Conservation (phyloP, 345 rosid species). For the Camelina hispida region DNA sequence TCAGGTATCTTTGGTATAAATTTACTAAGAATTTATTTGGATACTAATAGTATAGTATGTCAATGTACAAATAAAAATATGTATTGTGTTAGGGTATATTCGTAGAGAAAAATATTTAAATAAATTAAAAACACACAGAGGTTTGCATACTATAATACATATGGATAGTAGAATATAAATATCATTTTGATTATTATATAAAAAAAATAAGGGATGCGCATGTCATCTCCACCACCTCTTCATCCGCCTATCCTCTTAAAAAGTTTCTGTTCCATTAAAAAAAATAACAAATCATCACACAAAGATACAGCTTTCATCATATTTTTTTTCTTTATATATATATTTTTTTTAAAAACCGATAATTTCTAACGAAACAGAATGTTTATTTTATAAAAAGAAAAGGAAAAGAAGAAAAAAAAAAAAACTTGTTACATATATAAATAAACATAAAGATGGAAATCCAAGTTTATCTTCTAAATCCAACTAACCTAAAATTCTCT, state of each 20-base stretch:
- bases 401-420: not conserved
- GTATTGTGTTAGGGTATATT: not conserved
- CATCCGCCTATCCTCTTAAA: slow-evolving; percentile 43
- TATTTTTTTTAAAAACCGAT: not conserved
- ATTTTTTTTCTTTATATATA: not conserved
- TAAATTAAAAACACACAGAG: not conserved
- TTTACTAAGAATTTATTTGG: slow-evolving; percentile 29
- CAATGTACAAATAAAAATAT: not conserved
- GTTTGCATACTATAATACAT: slow-evolving; percentile 30
- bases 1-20: slow-evolving; percentile 9
- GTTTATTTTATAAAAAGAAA: not conserved
- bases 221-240: slow-evolving; percentile 53
- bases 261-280: slow-evolving; percentile 37
- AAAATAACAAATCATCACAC: slow-evolving; percentile 24
- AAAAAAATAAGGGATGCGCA: slow-evolving; percentile 17
- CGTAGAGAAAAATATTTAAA: slow-evolving; percentile 1
- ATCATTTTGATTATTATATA: not conserved
- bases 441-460: not conserved
- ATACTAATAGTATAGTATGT: not conserved
- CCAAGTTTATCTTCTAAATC: slow-evolving; percentile 42
- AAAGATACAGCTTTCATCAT: slow-evolving; percentile 46
- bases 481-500: slow-evolving; percentile 43
- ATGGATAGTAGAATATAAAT: slow-evolving; percentile 29
- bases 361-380: slow-evolving; percentile 11
- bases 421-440: slow-evolving; percentile 18